Conservation (phyloP, 2,329 filamentous ascomycete genomes). For the Atkinsonella hypoxylon region DNA sequence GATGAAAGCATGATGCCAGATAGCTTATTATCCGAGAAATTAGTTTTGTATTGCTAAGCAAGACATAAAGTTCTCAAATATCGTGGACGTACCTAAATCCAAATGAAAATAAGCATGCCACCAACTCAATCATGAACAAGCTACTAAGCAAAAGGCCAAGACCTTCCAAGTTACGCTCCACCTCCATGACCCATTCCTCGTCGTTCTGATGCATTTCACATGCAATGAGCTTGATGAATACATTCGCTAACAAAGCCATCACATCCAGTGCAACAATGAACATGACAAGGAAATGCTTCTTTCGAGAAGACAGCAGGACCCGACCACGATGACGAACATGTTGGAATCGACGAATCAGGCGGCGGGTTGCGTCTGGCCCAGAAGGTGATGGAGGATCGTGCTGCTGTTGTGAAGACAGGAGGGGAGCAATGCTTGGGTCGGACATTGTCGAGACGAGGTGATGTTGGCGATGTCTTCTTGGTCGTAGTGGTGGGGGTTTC, state of each 20-base stretch:
- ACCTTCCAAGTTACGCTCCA: conserved; percentile 31
- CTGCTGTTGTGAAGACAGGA: background rate
- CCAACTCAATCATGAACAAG: conserved; percentile 52
- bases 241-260: conserved; percentile 30
- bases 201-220: conserved; percentile 31
- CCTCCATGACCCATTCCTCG: conserved; percentile 28
- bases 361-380: conserved; percentile 1
- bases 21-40: conserved; percentile 27
- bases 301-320: conserved; percentile 21
- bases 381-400: background rate
- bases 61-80: no score
- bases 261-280: conserved; percentile 33
- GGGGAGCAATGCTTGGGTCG: background rate
- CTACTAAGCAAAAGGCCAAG: conserved; percentile 48
- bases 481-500: background rate
- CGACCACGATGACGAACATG: conserved; percentile 6
- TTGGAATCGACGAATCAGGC: conserved; percentile 1
- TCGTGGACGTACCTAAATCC: conserved; percentile 38
- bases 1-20: conserved; percentile 46
- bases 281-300: conserved; percentile 34
- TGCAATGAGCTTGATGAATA: conserved; percentile 35
- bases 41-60: no score
- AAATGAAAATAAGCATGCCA: conserved; percentile 48
- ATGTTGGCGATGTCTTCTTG: background rate
- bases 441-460: background rate